Conservation (phyloP, 2,329 filamentous ascomycete genomes). For the Claviceps spartinae region DNA sequence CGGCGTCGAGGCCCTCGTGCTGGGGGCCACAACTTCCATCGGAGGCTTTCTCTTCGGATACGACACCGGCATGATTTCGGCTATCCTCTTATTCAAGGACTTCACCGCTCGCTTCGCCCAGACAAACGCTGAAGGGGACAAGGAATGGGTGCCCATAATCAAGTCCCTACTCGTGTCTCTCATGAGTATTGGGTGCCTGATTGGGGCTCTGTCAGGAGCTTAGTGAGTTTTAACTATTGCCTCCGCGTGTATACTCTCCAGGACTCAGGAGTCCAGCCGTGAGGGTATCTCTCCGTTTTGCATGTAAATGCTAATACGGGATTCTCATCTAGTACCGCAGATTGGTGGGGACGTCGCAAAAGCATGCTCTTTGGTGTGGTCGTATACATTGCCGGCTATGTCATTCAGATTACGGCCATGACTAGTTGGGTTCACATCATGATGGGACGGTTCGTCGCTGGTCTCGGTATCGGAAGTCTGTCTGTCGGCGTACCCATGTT, state of each 20-base stretch:
- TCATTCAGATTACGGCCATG: conserved; percentile 49
- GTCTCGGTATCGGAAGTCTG: conserved; percentile 53
- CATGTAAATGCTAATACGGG: not conserved
- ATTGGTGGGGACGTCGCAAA: conserved; percentile 43
- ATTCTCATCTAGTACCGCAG: conserved; percentile 28
- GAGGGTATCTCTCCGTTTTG: not conserved
- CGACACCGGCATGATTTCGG: conserved; percentile 47
- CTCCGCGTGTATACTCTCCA: not conserved
- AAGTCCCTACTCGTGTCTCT: conserved; percentile 42
- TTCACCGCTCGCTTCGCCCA: conserved; percentile 44
- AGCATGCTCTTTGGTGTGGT: conserved; percentile 38
- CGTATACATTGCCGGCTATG: conserved; percentile 49
- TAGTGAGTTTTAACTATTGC: conserved; percentile 23
- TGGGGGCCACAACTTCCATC: conserved; percentile 40
- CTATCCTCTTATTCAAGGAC: conserved; percentile 35
- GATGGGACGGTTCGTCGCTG: conserved; percentile 51
- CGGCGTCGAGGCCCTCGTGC: conserved; percentile 25
- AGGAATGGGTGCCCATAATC: conserved; percentile 26
- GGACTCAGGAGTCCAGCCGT: too few relatives aligned
- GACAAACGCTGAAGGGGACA: conserved; percentile 23
- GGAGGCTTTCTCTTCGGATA: conserved; percentile 52
- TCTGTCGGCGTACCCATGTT: conserved; percentile 55
- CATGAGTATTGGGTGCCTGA: conserved; percentile 39
- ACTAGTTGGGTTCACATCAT: conserved; percentile 51
- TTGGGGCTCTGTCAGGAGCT: conserved; percentile 40